Conservation (phyloP, 1,284 basidiomycete genomes). For the Salmacisia buchloeana region DNA sequence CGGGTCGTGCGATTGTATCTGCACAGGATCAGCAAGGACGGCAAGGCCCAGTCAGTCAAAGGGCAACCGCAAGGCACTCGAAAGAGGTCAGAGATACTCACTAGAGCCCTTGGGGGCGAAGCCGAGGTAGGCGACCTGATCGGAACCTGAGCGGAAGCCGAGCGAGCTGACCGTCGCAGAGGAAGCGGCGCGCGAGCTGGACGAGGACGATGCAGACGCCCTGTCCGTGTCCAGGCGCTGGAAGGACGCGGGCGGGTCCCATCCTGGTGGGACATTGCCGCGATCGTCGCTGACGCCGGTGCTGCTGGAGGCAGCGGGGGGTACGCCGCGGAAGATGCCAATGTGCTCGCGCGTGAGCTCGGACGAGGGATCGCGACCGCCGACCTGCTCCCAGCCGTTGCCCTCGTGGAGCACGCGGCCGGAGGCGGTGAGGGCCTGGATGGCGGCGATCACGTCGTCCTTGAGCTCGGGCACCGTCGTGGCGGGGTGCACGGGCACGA, state of each 20-base stretch:
- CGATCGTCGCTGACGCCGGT: not conserved
- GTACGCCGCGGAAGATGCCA: not conserved
- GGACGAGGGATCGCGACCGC: not conserved
- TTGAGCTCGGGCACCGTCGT: conserved; percentile 1
- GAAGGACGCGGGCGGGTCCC: not conserved
- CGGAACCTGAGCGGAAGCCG: not conserved
- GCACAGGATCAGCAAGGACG: not conserved
- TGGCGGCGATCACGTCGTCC: not conserved
- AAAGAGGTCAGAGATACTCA: not conserved
- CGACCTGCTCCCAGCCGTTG: conserved; percentile 1
- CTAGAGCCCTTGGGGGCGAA: conserved; percentile 2
- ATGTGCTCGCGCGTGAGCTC: not conserved
- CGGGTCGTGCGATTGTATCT: not conserved
- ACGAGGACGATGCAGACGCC: not conserved
- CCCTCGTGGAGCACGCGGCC: not conserved
- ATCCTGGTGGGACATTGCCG: not conserved
- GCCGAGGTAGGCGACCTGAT: conserved; percentile 1
- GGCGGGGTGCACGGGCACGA: not conserved
- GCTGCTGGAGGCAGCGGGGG: not conserved
- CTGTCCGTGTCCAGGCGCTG: not conserved
- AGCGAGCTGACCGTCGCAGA: not conserved
- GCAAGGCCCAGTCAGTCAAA: no score
- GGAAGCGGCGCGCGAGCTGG: not conserved
- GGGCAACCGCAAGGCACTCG: not conserved
- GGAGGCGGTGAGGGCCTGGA: not conserved